phyloP scores from a whole-genome alignment of 805 yeast genomes.

The Candida manassasensis region DNA sequence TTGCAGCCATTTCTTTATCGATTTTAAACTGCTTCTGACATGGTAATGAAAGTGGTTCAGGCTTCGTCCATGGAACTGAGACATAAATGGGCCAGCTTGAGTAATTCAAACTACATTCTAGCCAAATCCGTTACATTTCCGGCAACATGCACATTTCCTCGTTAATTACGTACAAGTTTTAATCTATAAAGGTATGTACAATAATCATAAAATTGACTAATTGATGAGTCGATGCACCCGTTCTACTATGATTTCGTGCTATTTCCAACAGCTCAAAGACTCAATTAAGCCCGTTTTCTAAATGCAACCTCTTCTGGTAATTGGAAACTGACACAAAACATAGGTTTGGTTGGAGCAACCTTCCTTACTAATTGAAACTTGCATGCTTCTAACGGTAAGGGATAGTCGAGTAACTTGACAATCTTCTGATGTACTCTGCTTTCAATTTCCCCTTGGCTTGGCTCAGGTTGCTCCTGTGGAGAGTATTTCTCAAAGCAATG shows the following conservation, averaged over 20 bases:
- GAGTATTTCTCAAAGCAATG: conserved; percentile 90
- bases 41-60: too few species aligned
- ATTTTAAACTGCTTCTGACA: too few species aligned
- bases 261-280: too few species aligned
- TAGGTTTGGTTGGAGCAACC: conserved; percentile 95
- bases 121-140: too few species aligned
- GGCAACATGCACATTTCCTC: background rate
- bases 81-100: too few species aligned
- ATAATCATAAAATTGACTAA: too few species aligned
- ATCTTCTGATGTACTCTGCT: conserved; percentile 55
- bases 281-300: conserved; percentile 12
- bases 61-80: too few species aligned
- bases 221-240: too few species aligned
- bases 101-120: too few species aligned
- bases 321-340: conserved; percentile 82
- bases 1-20: too few species aligned
- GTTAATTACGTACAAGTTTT: background rate
- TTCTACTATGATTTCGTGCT: too few species aligned
- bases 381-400: conserved; percentile 45
- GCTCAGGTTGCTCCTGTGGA: conserved; percentile 64
- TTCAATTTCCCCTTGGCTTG: conserved; percentile 62
- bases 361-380: conserved; percentile 81
- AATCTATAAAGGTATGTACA: background rate
- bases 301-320: conserved; percentile 69
- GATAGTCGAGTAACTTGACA: conserved; percentile 40